Base-by-base conservation (phyloP, 805 yeast genomes). In the Zygotorulaspora chibaensis region DNA sequence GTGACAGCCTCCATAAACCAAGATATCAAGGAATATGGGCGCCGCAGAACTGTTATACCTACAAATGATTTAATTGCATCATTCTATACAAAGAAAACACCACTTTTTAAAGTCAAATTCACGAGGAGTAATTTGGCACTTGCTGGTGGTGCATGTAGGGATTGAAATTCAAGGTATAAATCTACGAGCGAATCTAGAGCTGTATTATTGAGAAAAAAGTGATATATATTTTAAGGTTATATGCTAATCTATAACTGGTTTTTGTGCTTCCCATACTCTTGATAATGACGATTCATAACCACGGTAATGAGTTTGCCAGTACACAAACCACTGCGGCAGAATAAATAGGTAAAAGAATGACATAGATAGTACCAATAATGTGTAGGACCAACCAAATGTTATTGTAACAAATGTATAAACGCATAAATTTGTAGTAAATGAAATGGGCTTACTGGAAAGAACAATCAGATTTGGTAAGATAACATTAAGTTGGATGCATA, bases 31-130 rank as follows among this genome's bases (percentile, higher is more conserved):
- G 70, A 68, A 30, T 73, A 71, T 47, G 73, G 79, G 47, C 77
- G 76, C 55, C 76, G 83, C 48, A 75, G 78, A 57, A 91, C 87
- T 50, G 76, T 86, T 20, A 75, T 81, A n/a, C 89, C 96, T 9
- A 80, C 95, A 2, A 77, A 80, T 40, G 99, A 93, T 65, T 95
- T 91, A 58, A 77, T 93, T 80, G 89, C 95, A 3, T 93, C 93
- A 16, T 93, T 84, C 64, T 87, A 87, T 66, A 91, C 99, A 0
- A 93, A 89, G 68, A 83, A 83, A 66, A 89, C 97, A 0, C 96
- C 97, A 3, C 93, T 93, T 23, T 93, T 84, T 70, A 87, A 87
- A 57, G 95, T 93, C 29, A 89, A 84, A 59, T 91, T 93, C 63
- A 91, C 98, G 1, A 75, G 95, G 63, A 74, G 96, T 49, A 93